Evolutionary conservation across 768 basidiomycete genomes (phyloP).

Genomic region (Amanita rubescens): DNA sequence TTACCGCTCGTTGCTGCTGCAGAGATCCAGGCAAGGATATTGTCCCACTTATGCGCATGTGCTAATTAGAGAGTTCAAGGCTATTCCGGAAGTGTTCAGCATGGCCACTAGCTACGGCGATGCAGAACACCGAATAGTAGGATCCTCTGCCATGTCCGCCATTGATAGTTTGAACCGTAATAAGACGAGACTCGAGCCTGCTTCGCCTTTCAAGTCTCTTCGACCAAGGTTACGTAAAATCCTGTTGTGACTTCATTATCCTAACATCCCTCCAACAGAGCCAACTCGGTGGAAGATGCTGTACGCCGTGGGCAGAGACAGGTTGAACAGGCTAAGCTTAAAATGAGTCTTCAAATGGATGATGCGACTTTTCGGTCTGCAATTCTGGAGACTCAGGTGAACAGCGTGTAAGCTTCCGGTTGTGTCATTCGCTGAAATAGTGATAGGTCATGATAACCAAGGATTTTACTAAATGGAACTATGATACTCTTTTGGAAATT

Average conservation of each 20-base stretch:
- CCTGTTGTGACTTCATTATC: background rate
- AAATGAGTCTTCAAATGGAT: constrained; percentile 91
- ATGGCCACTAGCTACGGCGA: constrained; percentile 78
- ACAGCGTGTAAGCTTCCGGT: constrained; percentile 7
- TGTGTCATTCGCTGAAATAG: background rate
- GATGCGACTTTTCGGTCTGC: constrained; percentile 83
- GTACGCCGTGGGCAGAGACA: constrained; percentile 84
- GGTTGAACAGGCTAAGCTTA: constrained; percentile 84
- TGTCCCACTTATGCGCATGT: background rate
- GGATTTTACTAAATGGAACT: constrained; percentile 90
- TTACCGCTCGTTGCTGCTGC: constrained; percentile 79
- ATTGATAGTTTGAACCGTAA: constrained; percentile 96
- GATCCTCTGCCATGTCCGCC: constrained; percentile 75
- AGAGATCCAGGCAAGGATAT: constrained; percentile 59
- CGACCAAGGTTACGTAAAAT: background rate
- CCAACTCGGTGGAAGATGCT: constrained; percentile 80
- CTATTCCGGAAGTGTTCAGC: constrained; percentile 49
- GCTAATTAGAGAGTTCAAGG: constrained; percentile 31
- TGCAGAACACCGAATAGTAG: constrained; percentile 73
- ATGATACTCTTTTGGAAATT: constrained; percentile 79
- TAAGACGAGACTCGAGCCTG: constrained; percentile 58
- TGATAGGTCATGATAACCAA: constrained; percentile 76
- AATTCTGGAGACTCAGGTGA: constrained; percentile 81
- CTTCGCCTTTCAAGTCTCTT: constrained; percentile 37
- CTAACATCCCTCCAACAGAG: constrained; percentile 30